Evolutionary conservation across 352 stramenopile species (phyloP), one percentile per base, ranked within the genome.

Genomic region (Phytophthora kernoviae): DNA sequence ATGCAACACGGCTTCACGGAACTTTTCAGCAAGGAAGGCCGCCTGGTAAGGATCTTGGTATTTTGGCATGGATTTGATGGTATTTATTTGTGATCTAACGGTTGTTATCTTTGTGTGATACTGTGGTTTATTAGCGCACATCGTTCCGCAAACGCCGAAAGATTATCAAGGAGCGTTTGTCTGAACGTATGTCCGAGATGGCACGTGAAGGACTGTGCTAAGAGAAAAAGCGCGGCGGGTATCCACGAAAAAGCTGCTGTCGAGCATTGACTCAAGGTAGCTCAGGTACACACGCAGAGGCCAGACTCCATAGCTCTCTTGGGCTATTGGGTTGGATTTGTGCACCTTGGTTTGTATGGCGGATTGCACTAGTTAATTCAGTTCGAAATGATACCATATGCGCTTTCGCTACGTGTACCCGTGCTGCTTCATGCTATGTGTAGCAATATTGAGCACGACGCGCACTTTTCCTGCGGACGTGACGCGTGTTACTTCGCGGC

Each of bases 61-160:
- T 48, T 41, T 0, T 48, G 17, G 1, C 24, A 11, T 61, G 47
- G 47, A 41, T 21, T 26, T 60, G 52, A 62, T 41, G 21, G 22
- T 41, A 14, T 20, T 40, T 8, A 43, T 54, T 45, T 33, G 55
- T 46, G 20, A 8, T 58, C 4, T 43, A 43, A 18, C n/a, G 21
- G n/a, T 17, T 15, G 1, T 6, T 43, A 21, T 17, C 33, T 40
- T 15, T 17, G 11, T 43, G 12, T 20, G 14, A 45, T 63, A 44
- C 48, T 58, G 26, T 15, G 54, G 33, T 8, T 54, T 49, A 11
- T 24, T 52, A 90, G 81, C 77, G 82, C 37, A 91, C 79, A 66
- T 84, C 77, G 24, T 74, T 90, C 59, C 82, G 82, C 48, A 90
- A 91, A 65, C 82, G 82, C 65, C 82, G 82, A 84, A 91, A 90